These are phyloP conservation scores for Collybia nuda DNA, from an alignment of 768 basidiomycete genomes.

Conservation along the genomic window DNA sequence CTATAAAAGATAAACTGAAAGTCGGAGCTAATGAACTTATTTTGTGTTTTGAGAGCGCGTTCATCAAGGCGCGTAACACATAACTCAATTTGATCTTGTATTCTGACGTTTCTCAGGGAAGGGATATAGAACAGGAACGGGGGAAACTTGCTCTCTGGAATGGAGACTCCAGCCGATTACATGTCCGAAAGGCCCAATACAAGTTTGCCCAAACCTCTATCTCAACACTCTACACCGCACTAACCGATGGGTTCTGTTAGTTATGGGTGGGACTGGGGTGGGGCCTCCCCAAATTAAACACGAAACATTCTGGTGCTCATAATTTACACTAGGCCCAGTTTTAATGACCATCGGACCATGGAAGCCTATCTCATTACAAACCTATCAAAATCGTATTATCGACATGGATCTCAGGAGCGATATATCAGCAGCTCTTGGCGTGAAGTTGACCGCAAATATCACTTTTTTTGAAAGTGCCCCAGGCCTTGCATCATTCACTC, in stretches of 20 bases:
- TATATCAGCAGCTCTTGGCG: constrained; percentile 56
- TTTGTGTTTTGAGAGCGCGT: constrained; percentile 75
- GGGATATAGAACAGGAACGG: constrained; percentile 66
- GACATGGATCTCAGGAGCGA: constrained; percentile 63
- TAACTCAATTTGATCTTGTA: not conserved
- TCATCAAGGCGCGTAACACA: constrained; percentile 48
- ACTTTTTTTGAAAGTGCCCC: constrained; percentile 37
- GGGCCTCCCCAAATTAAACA: constrained; percentile 5
- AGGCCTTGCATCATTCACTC: constrained; percentile 41
- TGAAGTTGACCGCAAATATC: constrained; percentile 48
- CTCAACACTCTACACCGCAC: not conserved
- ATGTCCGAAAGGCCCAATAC: constrained; percentile 93
- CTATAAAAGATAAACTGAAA: constrained; percentile 54
- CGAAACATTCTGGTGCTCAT: not conserved
- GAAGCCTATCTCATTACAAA: constrained; percentile 74
- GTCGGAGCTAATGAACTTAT: constrained; percentile 63
- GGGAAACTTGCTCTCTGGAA: constrained; percentile 77
- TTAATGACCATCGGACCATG: constrained; percentile 89
- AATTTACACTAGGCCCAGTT: constrained; percentile 57
- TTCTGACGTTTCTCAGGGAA: constrained; percentile 47
- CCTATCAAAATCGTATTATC: constrained; percentile 61
- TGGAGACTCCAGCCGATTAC: constrained; percentile 86
- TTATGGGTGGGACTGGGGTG: constrained; percentile 92
- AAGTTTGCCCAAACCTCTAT: constrained; percentile 47
- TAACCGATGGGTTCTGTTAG: constrained; percentile 30